Evolutionary conservation across 2,329 filamentous ascomycete genomes (phyloP).

Genomic region (Berkeleyomyces basicola): DNA sequence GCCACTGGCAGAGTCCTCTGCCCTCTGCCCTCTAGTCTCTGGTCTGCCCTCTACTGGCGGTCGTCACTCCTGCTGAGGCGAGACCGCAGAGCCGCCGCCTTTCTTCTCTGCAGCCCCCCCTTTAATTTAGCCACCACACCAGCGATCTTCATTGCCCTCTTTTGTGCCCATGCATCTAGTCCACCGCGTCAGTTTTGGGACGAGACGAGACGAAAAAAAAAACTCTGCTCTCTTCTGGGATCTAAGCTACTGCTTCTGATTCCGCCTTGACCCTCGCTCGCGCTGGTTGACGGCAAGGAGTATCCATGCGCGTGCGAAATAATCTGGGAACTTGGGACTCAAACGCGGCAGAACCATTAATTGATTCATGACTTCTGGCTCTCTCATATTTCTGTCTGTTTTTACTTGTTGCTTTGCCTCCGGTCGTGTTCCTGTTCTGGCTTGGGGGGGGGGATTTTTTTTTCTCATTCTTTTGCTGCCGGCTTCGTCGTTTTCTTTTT

Average conservation of each 20-base stretch:
- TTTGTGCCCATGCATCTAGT: no score
- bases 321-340: no score
- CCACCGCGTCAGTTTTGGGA: background rate
- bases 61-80: no score
- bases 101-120: background rate
- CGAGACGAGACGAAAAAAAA: background rate
- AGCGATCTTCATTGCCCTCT: background rate
- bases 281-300: background rate
- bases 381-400: background rate
- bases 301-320: background rate
- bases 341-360: no score
- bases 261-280: conserved; percentile 1
- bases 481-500: background rate
- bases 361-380: background rate
- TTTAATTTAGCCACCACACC: background rate
- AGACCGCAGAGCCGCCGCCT: no score
- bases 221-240: background rate
- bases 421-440: background rate
- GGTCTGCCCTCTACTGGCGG: no score
- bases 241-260: background rate
- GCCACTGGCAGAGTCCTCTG: no score
- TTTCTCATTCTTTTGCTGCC: background rate
- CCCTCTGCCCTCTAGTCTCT: no score
- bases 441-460: background rate
- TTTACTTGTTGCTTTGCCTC: background rate